Evolutionary conservation across 441 rosid species (phyloP), one percentile per base, ranked within the genome.

Genomic region (Eutrema salsugineum): DNA sequence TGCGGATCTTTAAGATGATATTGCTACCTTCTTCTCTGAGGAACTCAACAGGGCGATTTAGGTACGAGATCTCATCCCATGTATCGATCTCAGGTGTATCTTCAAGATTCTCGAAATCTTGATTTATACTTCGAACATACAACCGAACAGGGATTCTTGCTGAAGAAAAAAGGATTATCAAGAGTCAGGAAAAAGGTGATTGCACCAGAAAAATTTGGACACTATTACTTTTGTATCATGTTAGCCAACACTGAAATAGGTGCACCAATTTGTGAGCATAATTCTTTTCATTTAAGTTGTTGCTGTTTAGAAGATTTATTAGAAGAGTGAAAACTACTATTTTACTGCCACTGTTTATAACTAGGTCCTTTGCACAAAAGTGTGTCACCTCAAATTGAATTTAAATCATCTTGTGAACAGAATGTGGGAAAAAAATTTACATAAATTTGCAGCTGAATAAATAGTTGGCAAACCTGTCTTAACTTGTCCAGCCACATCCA

Each of bases 121-220:
- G 78, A 35, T 70, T 73, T 14, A 86, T 73, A 67, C 71, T 77
- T 81, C 88, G 75, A 59, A 95, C 81, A 70, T 92, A 91, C 73
- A 95, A 72, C 66, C 97, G 87, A 72, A 95, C 89, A n/a, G 98
- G 96, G 79, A 91, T 73, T 78, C 89, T 89, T 48, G 85, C 99
- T 90, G 86, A 48, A 40, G 86, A 48, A 40, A 28, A n/a, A 19
- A 27, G 1, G 42, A 43, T 74, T n/a, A 56, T 22, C 2, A 14
- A 28, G 8, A 58, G 44, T 57, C 58, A 49, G 49, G 28, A 20
- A 39, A 42, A 57, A 56, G 4, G 11, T 46, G 14, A 6, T 15
- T 54, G 39, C 36, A 43, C 40, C 22, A 56, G 5, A 48, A 62
- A 62, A 17, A 39, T 30, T 5, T 30, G 51, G 57, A 55, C 19